Base-by-base conservation (phyloP, 441 rosid species). In the Pelargonium citronellum region DNA sequence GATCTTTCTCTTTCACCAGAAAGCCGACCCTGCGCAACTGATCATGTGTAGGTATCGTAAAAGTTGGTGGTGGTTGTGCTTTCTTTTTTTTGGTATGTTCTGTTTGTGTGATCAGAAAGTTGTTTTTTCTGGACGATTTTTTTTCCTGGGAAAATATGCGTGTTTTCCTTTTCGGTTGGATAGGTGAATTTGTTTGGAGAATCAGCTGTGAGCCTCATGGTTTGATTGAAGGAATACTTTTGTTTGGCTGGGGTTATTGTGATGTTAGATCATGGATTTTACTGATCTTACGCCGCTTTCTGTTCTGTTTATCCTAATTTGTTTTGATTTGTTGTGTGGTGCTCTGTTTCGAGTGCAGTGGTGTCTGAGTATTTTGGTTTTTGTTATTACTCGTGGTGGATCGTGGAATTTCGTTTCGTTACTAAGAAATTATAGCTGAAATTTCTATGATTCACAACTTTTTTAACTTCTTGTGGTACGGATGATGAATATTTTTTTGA, bases 231-330 rank as follows among this genome's bases (percentile, higher is more conserved):
- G 41, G 7, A 5, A 37, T 37, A 5, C 6, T 5, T 37, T 0
- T 37, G 41, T 37, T 37, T 37, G 41, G 8, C 37, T 4, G 13
- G 20, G 7, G 60, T 20, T n/a, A 5, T 55, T 55, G 10, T 6
- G 63, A 17, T 17, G 6, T 57, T 19, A 7, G 63, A 57, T 57
- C 63, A 57, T 57, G 63, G 63, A 19, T 57, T 57, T 57, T 44
- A 44, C 3, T 57, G 27, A 57, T 57, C 63, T 57, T 57, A 0
- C 17, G 1, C 63, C 20, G 63, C 1, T 9, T 5, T 57, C 2
- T 57, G 63, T 57, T 17, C 19, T 22, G 63, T 19, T 19, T 57
- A 10, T 57, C 4, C 7, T 37, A 37, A 37, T 5, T 37, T 37
- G 41, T 37, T 37, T 37, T 5, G 41, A 5, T 37, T 5, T 37